These are phyloP conservation scores for Polyporus tsugae DNA, from an alignment of 1,284 basidiomycete genomes.

Conservation along the genomic window DNA sequence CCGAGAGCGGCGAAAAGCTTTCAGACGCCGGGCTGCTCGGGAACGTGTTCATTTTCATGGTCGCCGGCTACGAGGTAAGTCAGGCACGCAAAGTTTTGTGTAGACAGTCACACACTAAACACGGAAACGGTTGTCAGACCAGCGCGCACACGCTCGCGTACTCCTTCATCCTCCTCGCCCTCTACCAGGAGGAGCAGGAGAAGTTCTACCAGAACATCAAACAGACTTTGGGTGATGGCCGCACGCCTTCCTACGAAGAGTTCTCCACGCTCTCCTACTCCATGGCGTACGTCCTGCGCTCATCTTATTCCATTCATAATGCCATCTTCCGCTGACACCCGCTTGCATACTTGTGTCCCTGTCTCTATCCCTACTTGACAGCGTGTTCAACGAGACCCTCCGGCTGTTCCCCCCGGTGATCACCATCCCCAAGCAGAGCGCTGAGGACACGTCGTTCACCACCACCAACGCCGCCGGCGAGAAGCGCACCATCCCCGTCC, in stretches of 20 bases:
- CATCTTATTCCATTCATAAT: background rate
- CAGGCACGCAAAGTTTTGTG: no score
- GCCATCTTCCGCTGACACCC: background rate
- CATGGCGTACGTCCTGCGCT: conserved; percentile 49
- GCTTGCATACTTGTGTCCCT: conserved; percentile 38
- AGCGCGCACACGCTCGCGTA: conserved; percentile 65
- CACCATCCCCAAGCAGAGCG: conserved; percentile 49
- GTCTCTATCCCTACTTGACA: conserved; percentile 49
- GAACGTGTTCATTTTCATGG: conserved; percentile 55
- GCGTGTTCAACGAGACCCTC: conserved; percentile 66
- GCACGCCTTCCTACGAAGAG: conserved; percentile 58
- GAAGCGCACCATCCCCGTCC: conserved; percentile 51
- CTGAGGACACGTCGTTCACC: conserved; percentile 54
- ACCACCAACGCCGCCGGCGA: conserved; percentile 50
- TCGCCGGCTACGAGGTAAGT: conserved; percentile 68
- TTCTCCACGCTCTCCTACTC: conserved; percentile 54
- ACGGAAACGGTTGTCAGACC: conserved; percentile 44
- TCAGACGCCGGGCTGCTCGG: conserved; percentile 60
- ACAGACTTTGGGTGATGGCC: conserved; percentile 7
- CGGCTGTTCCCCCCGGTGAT: conserved; percentile 65
- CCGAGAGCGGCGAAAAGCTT: conserved; percentile 46
- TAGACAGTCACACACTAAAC: no score
- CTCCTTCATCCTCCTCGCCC: conserved; percentile 57
- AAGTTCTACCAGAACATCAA: conserved; percentile 62
- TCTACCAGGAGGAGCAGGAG: conserved; percentile 70